Base-by-base conservation (phyloP, 2,329 filamentous ascomycete genomes). In the Sordariomycetes sp. region DNA sequence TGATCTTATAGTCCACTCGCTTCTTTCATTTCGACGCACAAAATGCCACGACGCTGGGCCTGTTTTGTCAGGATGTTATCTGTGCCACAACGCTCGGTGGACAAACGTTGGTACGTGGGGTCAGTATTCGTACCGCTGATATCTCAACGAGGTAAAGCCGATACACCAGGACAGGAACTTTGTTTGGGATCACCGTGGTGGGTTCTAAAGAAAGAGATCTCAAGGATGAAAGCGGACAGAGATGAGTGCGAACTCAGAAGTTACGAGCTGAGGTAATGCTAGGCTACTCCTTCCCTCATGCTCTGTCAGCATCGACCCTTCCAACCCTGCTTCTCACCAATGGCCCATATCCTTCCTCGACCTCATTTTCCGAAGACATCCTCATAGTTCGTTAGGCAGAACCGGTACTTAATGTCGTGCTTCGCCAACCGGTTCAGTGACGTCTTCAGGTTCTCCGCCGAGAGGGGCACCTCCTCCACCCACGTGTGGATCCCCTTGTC, bases 401-500 rank as follows among this genome's bases (percentile, higher is more conserved):
- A 89, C 62, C 89, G 79, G 69, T 90, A 94, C 61, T 78, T 78
- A 22, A 91, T 83, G 64, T 86, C 84, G 64, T 82, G 85, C 65
- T 83, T 84, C 63, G 84, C 76, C 63, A 94, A 79, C 63, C 84
- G 80, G 65, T 81, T 74, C 65, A 92, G 80, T 3, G 85, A 84
- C 72, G 83, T 75, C 66, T 83, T 81, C 68, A 89, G 80, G 34
- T 85, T 87, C 63, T 84, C 79, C 62, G 82, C 85, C 61, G 79
- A 83, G 66, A 96, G 87, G 55, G 86, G 81, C 53, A 95, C 81
- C 65, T 85, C 75, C 73, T 89, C 80, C 42, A 90, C 77, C 84
- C 85, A 89, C 10, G 83, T 81, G 69, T 81, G 77, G 63, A 90
- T 75, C 3, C 79, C 79, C 75, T 86, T 86, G 62, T 87, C 81